Evolutionary conservation across 345 rosid species (phyloP).

Genomic region (Linum usitatissimum): DNA sequence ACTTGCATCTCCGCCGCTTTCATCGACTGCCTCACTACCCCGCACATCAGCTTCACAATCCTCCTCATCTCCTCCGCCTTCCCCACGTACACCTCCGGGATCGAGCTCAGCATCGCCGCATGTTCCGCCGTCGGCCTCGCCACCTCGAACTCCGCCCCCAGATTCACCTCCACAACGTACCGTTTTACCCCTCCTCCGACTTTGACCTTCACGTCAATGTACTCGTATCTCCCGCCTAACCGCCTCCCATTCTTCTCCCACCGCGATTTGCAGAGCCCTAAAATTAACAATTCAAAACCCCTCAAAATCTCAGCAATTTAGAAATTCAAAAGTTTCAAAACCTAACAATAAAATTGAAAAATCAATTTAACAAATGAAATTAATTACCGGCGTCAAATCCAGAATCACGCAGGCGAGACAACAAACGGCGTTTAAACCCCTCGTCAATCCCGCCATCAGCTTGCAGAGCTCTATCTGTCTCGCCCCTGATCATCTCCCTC

Average conservation of each 20-base stretch:
- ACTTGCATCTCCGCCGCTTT: slow-evolving; percentile 30
- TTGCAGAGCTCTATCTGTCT: slow-evolving; percentile 18
- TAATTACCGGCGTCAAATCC: slow-evolving; percentile 82
- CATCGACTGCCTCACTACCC: slow-evolving; percentile 46
- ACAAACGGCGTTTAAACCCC: slow-evolving; percentile 31
- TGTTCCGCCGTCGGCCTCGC: slow-evolving; percentile 53
- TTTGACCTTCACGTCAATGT: slow-evolving; percentile 38
- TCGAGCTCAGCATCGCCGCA: slow-evolving; percentile 24
- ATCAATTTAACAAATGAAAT: background rate
- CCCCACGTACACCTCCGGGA: slow-evolving; percentile 46
- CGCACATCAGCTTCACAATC: slow-evolving; percentile 55
- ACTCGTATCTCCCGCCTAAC: slow-evolving; percentile 59
- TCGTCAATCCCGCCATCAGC: slow-evolving; percentile 17
- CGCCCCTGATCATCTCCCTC: slow-evolving; percentile 23
- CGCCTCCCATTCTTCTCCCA: slow-evolving; percentile 58
- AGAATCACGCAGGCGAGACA: slow-evolving; percentile 42
- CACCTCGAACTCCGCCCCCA: slow-evolving; percentile 47
- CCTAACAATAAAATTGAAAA: background rate
- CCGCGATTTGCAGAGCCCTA: slow-evolving; percentile 74
- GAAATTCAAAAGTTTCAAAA: background rate
- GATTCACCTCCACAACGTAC: slow-evolving; percentile 45
- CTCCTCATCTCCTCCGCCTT: slow-evolving; percentile 46
- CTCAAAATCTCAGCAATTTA: no score
- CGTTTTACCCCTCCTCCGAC: slow-evolving; percentile 21
- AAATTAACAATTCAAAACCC: background rate